Conservation (phyloP, 305 asterid species). For the Solanum hybrid region DNA sequence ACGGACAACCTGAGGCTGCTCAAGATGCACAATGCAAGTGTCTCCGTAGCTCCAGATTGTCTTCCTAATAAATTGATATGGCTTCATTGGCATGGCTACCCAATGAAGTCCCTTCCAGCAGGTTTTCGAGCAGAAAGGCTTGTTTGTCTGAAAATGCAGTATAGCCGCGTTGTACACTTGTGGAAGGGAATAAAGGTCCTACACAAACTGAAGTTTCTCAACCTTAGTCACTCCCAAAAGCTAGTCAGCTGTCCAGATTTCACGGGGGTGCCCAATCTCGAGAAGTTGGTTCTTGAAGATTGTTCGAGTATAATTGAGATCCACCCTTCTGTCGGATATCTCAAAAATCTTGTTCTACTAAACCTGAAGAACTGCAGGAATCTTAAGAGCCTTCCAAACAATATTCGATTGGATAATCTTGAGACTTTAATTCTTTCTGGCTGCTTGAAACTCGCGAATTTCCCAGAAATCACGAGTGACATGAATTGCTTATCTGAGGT, state of each 20-base stretch:
- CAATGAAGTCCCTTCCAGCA: background rate
- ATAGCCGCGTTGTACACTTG: background rate
- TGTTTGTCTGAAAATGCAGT: background rate
- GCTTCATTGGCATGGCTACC: constrained; percentile 7
- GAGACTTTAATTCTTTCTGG: constrained; percentile 1
- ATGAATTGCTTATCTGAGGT: constrained; percentile 3
- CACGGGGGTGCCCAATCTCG: constrained; percentile 15
- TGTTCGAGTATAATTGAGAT: constrained; percentile 14
- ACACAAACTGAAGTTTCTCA: constrained; percentile 13
- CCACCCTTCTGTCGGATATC: constrained; percentile 12
- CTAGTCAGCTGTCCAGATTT: constrained; percentile 11
- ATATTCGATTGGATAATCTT: constrained; percentile 7
- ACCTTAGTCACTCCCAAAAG: constrained; percentile 15
- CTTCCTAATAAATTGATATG: background rate
- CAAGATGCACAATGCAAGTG: background rate
- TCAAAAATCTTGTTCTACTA: constrained; percentile 4
- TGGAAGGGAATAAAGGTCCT: background rate
- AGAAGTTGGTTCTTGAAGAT: constrained; percentile 4
- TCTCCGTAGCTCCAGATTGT: background rate
- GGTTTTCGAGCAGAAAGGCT: constrained; percentile 1
- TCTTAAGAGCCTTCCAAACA: background rate
- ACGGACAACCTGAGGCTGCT: constrained; percentile 5
- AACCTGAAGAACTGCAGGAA: constrained; percentile 14
- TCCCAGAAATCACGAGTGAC: constrained; percentile 10
- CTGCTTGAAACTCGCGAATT: constrained; percentile 2